Evolutionary conservation across 2,329 filamentous ascomycete genomes (phyloP).

Genomic region (Colletotrichum aenigma): DNA sequence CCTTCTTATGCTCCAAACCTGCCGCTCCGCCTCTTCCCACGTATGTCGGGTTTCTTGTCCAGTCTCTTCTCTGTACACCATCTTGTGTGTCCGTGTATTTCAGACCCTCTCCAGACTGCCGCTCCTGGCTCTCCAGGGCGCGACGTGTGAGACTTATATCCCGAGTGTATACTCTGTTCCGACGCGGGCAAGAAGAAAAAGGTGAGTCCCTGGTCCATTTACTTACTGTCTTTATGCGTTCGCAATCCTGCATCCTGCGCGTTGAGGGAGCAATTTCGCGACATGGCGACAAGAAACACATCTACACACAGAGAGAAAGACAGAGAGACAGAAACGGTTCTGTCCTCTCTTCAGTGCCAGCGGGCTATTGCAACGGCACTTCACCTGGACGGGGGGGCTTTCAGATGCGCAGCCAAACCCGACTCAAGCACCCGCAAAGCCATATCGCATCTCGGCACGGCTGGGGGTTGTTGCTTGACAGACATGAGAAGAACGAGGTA

Average conservation of each 20-base stretch:
- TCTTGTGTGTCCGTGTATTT: constrained; percentile 29
- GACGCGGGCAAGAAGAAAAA: not conserved
- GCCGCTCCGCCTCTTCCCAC: constrained; percentile 11
- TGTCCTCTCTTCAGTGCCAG: not conserved
- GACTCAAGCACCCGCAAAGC: not conserved
- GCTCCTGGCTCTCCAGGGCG: constrained; percentile 52
- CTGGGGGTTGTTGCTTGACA: not conserved
- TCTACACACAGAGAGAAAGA: not conserved
- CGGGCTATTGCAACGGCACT: not conserved
- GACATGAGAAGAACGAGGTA: not conserved
- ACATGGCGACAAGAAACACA: constrained; percentile 1
- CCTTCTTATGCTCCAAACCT: constrained; percentile 15
- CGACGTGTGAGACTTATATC: constrained; percentile 38
- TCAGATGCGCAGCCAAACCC: constrained; percentile 5
- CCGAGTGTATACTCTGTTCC: constrained; percentile 16
- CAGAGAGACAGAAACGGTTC: not conserved
- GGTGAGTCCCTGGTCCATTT: constrained; percentile 4
- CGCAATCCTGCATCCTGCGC: not conserved
- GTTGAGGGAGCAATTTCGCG: not conserved
- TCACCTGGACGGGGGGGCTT: not conserved
- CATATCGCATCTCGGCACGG: not conserved
- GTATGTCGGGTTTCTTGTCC: constrained; percentile 12
- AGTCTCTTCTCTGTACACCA: constrained; percentile 37
- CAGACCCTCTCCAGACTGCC: constrained; percentile 37
- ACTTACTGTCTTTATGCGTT: not conserved